Evolutionary conservation across 139 green algal species (phyloP), one percentile per base, ranked within the genome.

Genomic region (Closterium sp.): DNA sequence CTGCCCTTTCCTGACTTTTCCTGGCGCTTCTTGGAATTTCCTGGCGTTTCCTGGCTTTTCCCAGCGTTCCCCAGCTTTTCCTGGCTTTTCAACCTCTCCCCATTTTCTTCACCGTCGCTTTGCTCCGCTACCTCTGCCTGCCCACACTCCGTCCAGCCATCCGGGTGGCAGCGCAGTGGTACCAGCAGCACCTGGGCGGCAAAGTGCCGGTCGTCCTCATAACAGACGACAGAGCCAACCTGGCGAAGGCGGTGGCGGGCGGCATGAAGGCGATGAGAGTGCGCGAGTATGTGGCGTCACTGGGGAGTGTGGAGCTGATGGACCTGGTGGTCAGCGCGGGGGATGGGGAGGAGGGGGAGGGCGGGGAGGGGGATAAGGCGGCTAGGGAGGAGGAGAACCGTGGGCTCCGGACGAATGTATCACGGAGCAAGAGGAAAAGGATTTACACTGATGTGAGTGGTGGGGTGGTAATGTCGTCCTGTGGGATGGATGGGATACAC

Each of bases 141-240:
- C 23, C 55, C 55, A 28, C 55, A 28, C 55, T 19, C 10, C 12
- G 8, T 91, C 64, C 92, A n/a, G 98, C 98, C 33, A 98, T 99
- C n/a, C 94, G 98, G 0, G 95, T 97, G 8, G 97, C 95, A 19
- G 95, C 96, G 0, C 90, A 93, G 30, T 99, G 97, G 97, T 99
- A 97, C 81, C 10, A 92, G 35, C 28, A 85, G 34, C 89, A 93
- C 30, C 66, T 96, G 25, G 43, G 84, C 16, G 84, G 34, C 25
- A 35, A 12, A 33, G 69, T 91, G 23, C 12, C 81, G 6, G 92
- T 99, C 55, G 87, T 99, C 0, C 92, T 99, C 36, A 91, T 99
- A 2, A 98, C 96, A 4, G 97, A 98, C 84, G 98, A 99, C 89
- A 96, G 90, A 4, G 97, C 95, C 91, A 98, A 97, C 95, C 94